Evolutionary conservation across 176 grass and related monocot species (phyloP).

Genomic region (Phoenix roebelenii): DNA sequence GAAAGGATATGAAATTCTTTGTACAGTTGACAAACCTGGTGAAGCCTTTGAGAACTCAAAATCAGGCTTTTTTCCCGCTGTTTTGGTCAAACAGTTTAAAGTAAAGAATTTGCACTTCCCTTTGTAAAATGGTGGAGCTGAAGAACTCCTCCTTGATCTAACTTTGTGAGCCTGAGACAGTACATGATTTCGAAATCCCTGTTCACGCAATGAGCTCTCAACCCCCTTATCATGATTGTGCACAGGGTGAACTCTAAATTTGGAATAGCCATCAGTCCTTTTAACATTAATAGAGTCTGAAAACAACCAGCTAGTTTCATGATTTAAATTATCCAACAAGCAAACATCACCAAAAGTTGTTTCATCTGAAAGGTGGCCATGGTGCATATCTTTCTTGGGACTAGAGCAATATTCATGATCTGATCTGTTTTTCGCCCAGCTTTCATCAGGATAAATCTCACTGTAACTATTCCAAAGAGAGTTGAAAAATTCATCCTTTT

Average conservation of each 20-base stretch:
- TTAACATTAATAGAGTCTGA: constrained; percentile 29
- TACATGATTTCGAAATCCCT: constrained; percentile 21
- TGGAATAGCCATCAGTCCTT: constrained; percentile 17
- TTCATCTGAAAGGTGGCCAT: constrained; percentile 11
- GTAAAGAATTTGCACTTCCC: constrained; percentile 58
- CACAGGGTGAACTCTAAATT: constrained; percentile 8
- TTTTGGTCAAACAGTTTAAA: constrained; percentile 32
- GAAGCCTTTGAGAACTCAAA: constrained; percentile 25
- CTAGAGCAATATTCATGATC: constrained; percentile 10
- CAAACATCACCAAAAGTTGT: constrained; percentile 29
- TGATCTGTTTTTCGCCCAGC: constrained; percentile 22
- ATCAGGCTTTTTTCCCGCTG: constrained; percentile 27
- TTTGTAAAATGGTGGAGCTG: constrained; percentile 83
- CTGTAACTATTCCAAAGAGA: constrained; percentile 22
- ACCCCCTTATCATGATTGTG: constrained; percentile 15
- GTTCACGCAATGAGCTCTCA: constrained; percentile 25
- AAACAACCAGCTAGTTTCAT: constrained; percentile 14
- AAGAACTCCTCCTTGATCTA: constrained; percentile 54
- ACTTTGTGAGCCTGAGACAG: constrained; percentile 23
- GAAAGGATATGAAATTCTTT: no score
- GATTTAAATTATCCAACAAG: constrained; percentile 30
- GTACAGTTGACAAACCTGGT: constrained; percentile 30
- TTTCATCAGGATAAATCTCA: constrained; percentile 21
- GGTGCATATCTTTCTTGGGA: constrained; percentile 5
- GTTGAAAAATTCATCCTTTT: constrained; percentile 17